Percentiles rank a stretch among this genome's conserved stretches.
These are phyloP conservation scores for Wickerhamomyces chaumierensis DNA, from an alignment of 805 yeast genomes.

Conservation along the genomic window DNA sequence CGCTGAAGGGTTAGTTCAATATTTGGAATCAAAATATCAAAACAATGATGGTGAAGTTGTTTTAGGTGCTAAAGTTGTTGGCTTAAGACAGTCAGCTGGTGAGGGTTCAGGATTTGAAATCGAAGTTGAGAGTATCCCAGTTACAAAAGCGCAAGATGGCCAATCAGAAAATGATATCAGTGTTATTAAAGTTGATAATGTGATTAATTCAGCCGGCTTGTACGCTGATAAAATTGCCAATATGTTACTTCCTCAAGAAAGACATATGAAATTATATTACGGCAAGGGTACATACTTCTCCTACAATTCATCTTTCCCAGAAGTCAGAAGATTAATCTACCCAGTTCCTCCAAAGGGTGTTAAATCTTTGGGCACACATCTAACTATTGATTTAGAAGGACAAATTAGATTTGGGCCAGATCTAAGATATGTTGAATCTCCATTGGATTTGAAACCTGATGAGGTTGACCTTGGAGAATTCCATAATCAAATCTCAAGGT, in stretches of 20 bases:
- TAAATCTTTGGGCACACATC: slow-evolving; percentile 78
- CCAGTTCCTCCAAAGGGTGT: slow-evolving; percentile 69
- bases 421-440: slow-evolving; percentile 59
- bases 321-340: slow-evolving; percentile 49
- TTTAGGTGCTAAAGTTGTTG: slow-evolving; percentile 45
- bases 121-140: slow-evolving; percentile 13
- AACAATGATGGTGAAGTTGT: slow-evolving; percentile 54
- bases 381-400: slow-evolving; percentile 76
- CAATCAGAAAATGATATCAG: slow-evolving; percentile 26
- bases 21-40: slow-evolving; percentile 42
- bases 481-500: slow-evolving; percentile 41
- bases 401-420: slow-evolving; percentile 83
- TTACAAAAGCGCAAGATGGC: slow-evolving; percentile 11
- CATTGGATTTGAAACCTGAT: slow-evolving; percentile 37
- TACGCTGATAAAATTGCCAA: slow-evolving; percentile 66
- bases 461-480: slow-evolving; percentile 41
- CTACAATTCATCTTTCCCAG: slow-evolving; percentile 36
- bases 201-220: slow-evolving; percentile 74
- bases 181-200: slow-evolving; percentile 37
- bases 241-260: slow-evolving; percentile 49
- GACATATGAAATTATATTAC: slow-evolving; percentile 48
- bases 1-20: slow-evolving; percentile 67
- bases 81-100: slow-evolving; percentile 14
- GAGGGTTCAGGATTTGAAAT: slow-evolving; percentile 19
- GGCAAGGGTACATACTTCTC: slow-evolving; percentile 83